Evolutionary conservation across 768 basidiomycete genomes (phyloP), one percentile per base, ranked within the genome.

Genomic region (Sistotremastrum niveocremeum): DNA sequence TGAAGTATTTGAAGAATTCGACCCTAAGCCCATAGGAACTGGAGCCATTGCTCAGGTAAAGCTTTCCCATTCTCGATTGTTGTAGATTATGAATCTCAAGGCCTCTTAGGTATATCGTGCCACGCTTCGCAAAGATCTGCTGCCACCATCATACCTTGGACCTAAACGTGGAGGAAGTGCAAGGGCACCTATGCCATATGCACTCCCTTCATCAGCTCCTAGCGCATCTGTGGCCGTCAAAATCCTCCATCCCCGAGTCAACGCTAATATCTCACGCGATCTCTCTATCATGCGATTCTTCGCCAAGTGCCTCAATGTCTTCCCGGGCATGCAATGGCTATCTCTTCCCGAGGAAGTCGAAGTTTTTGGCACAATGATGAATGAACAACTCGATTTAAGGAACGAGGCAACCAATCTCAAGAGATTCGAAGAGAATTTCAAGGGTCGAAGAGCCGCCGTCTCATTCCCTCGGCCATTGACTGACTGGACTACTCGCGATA

Each of bases 311-410:
- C 71, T 98, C 49, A 76, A 86, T 44, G 43, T 82, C 31, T 62
- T 98, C 45, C 95, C 95, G 0, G 89, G 90, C 30, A 90, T 95
- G 81, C 74, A 89, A 53, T 99, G 95, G 95, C 64, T 99, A 41
- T 95, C 90, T 5, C 72, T 99, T 11, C 86, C 91, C 0, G 88
- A 99, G 56, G 95, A 99, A 61, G 94, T 98, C 5, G 66, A 77
- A 28, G 88, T 94, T 3, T 99, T 99, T 60, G 95, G 95, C 5
- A 64, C 71, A 33, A 94, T 99, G 90, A 99, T 99, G 95, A 74
- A 77, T 57, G 84, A 79, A 54, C 95, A 99, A 61, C 73, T 98
- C 20, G 90, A 98, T 62, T 66, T 99, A 41, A 72, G 89, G 34
- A 75, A 83, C 49, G 95, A 99, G 60, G 91, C 86, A 0, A 76